These are phyloP conservation scores for Globisporangium lucens DNA, from an alignment of 352 stramenopile genomes.

Conservation along the genomic window DNA sequence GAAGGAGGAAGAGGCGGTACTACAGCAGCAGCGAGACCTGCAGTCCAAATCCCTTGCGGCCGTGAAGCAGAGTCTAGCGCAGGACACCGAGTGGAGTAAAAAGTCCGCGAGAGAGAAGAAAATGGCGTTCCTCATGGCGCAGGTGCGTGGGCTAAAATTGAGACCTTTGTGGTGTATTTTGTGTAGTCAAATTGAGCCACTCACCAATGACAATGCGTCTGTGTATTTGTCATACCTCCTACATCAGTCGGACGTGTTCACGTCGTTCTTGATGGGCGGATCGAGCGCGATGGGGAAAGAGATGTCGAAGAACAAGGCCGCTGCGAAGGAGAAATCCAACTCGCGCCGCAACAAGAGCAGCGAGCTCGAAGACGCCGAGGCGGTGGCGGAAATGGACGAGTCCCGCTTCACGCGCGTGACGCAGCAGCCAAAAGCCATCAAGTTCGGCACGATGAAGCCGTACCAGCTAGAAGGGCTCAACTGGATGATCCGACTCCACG, in stretches of 20 bases:
- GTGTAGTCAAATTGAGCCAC: background rate
- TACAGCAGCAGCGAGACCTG: slow-evolving; percentile 73
- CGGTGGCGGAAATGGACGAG: slow-evolving; percentile 76
- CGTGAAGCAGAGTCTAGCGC: slow-evolving; percentile 55
- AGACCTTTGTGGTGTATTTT: background rate
- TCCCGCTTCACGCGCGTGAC: slow-evolving; percentile 78
- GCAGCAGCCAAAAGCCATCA: slow-evolving; percentile 78
- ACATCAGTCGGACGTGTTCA: slow-evolving; percentile 80
- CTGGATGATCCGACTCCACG: slow-evolving; percentile 94
- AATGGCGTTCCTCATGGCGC: slow-evolving; percentile 87
- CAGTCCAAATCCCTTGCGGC: slow-evolving; percentile 74
- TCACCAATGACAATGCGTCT: background rate
- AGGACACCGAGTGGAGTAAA: slow-evolving; percentile 44
- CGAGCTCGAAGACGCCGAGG: slow-evolving; percentile 68
- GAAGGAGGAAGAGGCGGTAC: slow-evolving; percentile 62
- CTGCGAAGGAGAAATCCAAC: slow-evolving; percentile 35
- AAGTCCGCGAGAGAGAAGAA: slow-evolving; percentile 66
- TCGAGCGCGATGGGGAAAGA: slow-evolving; percentile 73
- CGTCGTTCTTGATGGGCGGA: slow-evolving; percentile 84
- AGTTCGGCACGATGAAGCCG: slow-evolving; percentile 87
- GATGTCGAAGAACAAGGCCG: slow-evolving; percentile 55
- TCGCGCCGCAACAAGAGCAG: slow-evolving; percentile 58
- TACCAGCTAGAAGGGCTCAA: slow-evolving; percentile 88
- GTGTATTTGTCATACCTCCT: background rate
- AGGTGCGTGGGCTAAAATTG: slow-evolving; percentile 21